Conservation (phyloP, 75 land plant genomes). For the Selaginella moellendorffii region DNA sequence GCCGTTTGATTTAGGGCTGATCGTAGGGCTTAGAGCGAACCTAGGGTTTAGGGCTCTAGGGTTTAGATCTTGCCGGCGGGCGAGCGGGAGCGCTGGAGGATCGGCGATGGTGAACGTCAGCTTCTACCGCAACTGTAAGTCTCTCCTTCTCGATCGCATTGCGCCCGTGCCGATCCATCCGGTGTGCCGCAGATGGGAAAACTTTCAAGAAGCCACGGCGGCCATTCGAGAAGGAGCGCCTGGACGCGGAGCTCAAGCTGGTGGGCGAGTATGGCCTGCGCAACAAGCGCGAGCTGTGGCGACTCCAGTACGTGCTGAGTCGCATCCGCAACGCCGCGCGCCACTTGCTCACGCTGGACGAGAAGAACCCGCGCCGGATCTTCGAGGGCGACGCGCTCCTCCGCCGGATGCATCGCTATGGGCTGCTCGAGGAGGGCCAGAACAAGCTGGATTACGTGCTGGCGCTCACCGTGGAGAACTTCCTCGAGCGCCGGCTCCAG, state of each 20-base stretch:
- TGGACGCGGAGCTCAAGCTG: too few species aligned
- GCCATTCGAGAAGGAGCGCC: slow-evolving; percentile 71
- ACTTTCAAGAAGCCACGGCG: slow-evolving; percentile 74
- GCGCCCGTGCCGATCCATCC: too few species aligned
- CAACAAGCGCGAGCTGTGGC: slow-evolving; percentile 64
- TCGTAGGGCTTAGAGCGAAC: too few species aligned
- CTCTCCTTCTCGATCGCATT: too few species aligned
- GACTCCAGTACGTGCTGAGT: slow-evolving; percentile 55
- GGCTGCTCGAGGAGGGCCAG: slow-evolving; percentile 53
- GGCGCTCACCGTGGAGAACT: slow-evolving; percentile 64
- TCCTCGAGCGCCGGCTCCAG: slow-evolving; percentile 58
- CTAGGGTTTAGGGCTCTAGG: too few species aligned
- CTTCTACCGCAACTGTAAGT: slow-evolving; percentile 59
- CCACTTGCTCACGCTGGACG: too few species aligned
- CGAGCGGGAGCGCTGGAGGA: not conserved
- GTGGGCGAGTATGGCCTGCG: slow-evolving; percentile 66
- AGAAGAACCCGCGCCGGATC: too few species aligned
- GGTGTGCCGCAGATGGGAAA: too few species aligned
- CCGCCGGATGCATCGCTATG: too few species aligned
- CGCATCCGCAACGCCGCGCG: slow-evolving; percentile 58
- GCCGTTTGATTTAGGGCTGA: too few species aligned
- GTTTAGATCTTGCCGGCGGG: not conserved
- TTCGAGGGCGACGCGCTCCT: too few species aligned
- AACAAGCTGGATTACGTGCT: slow-evolving; percentile 71
- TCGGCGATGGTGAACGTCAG: slow-evolving; percentile 60